phyloP scores from a whole-genome alignment of 2,329 filamentous ascomycete species.

The Bipolaris bicolor region DNA sequence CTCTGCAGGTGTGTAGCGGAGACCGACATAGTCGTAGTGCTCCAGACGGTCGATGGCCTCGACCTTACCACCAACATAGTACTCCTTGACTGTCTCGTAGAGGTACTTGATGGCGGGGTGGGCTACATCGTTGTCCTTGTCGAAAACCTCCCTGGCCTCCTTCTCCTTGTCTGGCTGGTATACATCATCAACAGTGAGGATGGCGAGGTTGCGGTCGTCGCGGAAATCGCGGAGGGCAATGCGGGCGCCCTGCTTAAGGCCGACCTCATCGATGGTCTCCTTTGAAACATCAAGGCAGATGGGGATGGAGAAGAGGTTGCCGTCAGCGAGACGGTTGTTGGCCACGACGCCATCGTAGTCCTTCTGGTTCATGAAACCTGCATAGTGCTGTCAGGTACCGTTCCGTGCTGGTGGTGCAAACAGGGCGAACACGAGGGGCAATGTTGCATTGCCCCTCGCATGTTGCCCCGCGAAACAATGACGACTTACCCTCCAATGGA shows the following conservation, averaged over 20 bases:
- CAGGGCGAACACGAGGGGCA: conserved; percentile 39
- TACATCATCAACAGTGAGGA: conserved; percentile 92
- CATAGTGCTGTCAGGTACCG: conserved; percentile 11
- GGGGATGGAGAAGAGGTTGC: conserved; percentile 93
- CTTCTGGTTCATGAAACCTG: conserved; percentile 95
- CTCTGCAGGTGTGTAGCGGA: conserved; percentile 93
- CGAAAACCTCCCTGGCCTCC: conserved; percentile 94
- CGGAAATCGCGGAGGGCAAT: conserved; percentile 92
- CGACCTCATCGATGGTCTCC: conserved; percentile 73
- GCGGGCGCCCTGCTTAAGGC: conserved; percentile 79
- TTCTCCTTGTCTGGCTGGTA: conserved; percentile 95
- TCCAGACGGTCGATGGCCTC: conserved; percentile 93
- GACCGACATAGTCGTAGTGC: conserved; percentile 98
- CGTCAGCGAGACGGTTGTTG: conserved; percentile 83
- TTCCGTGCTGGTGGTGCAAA: conserved; percentile 20
- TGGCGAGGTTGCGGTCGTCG: conserved; percentile 94
- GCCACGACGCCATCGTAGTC: conserved; percentile 96
- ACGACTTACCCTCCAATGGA: conserved; percentile 83
- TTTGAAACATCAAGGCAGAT: conserved; percentile 89
- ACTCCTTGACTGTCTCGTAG: conserved; percentile 78
- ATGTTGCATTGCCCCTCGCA: conserved; percentile 10
- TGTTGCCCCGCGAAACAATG: conserved; percentile 14
- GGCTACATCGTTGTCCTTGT: conserved; percentile 85
- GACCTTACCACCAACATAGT: conserved; percentile 94
- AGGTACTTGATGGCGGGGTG: conserved; percentile 95